phyloP scores from a whole-genome alignment of 176 grass and related monocot genomes.

The Oryza glumipatula region DNA sequence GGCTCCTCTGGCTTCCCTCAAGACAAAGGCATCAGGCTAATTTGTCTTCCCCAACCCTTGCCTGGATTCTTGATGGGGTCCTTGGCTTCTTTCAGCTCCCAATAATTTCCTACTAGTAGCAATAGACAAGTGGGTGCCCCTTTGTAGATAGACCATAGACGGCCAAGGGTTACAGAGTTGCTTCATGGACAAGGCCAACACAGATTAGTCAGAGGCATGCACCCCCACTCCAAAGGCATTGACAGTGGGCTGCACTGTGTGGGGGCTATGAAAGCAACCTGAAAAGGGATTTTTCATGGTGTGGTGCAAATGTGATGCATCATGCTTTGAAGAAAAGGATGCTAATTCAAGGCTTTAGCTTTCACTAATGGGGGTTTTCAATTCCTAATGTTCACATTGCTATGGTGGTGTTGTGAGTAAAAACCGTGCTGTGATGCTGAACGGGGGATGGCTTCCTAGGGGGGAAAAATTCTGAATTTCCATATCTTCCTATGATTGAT shows the following conservation, averaged over 20 bases:
- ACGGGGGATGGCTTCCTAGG: constrained; percentile 34
- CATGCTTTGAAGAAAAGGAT: constrained; percentile 42
- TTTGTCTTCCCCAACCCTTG: constrained; percentile 3
- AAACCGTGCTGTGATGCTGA: constrained; percentile 16
- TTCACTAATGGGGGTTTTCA: constrained; percentile 37
- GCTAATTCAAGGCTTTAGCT: constrained; percentile 35
- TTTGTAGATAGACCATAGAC: constrained; percentile 7
- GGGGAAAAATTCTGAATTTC: constrained; percentile 31
- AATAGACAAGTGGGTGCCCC: not conserved
- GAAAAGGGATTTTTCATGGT: constrained; percentile 31
- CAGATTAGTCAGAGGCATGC: constrained; percentile 51
- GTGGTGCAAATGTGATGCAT: constrained; percentile 41
- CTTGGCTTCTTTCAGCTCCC: constrained; percentile 25
- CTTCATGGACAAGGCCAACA: constrained; percentile 49
- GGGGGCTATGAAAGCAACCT: constrained; percentile 53
- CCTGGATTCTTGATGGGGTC: constrained; percentile 1
- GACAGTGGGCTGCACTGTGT: constrained; percentile 40
- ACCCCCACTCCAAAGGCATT: constrained; percentile 49
- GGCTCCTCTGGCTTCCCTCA: constrained; percentile 23
- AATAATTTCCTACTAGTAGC: constrained; percentile 13
- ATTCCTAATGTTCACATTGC: constrained; percentile 47
- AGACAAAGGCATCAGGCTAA: constrained; percentile 28
- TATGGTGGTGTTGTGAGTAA: constrained; percentile 20
- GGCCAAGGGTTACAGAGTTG: constrained; percentile 37
- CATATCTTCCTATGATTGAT: constrained; percentile 42